A percentile compares a stretch with the other conserved stretches of the same genome.
Conservation (phyloP, 805 yeast genomes). For the Saccharomycopsis sp. region DNA sequence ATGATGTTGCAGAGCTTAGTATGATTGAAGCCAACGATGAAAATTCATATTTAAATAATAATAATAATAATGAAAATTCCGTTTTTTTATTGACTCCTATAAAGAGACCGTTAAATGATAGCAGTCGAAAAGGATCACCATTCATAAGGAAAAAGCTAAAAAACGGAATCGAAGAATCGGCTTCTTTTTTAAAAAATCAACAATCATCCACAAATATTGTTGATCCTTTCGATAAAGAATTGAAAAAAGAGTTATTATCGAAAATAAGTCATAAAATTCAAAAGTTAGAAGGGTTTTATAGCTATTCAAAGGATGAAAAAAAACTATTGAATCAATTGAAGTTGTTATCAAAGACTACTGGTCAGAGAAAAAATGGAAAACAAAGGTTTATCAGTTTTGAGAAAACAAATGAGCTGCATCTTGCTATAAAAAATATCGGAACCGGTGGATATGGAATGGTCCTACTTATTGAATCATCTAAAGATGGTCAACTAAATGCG, state of each 20-base stretch:
- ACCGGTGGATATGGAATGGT: constrained; percentile 77
- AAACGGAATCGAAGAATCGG: not conserved
- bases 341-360: too few species aligned
- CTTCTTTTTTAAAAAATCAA: constrained; percentile 25
- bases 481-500: constrained; percentile 45
- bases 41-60: not conserved
- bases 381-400: constrained; percentile 24
- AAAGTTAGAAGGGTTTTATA: too few species aligned
- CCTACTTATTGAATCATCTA: constrained; percentile 52
- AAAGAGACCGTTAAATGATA: constrained; percentile 6
- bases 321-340: too few species aligned
- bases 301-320: too few species aligned
- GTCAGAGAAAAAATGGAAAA: too few species aligned
- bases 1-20: constrained; percentile 12
- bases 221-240: constrained; percentile 36
- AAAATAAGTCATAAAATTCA: constrained; percentile 29
- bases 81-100: constrained; percentile 9
- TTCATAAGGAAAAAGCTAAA: constrained; percentile 3
- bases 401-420: constrained; percentile 23
- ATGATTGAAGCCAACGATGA: constrained; percentile 2
- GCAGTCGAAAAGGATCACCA: constrained; percentile 4
- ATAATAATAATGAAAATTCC: not conserved
- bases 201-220: constrained; percentile 8
- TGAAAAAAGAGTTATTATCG: constrained; percentile 31
- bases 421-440: constrained; percentile 40